These are phyloP conservation scores for Suillus placidus DNA, from an alignment of 768 basidiomycete genomes.

Conservation along the genomic window DNA sequence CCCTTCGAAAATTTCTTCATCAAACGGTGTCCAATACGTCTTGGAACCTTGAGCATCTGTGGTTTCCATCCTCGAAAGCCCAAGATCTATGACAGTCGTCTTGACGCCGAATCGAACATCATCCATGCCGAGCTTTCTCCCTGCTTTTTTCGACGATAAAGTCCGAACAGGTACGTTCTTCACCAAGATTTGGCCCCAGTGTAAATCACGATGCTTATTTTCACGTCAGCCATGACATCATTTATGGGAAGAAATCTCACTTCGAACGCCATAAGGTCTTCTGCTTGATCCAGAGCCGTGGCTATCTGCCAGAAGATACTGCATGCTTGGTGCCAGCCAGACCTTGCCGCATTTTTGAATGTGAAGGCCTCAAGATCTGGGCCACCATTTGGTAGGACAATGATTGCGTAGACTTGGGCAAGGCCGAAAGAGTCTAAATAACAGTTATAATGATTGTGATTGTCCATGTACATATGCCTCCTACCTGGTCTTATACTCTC, in stretches of 20 bases:
- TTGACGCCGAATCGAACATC: conserved; percentile 64
- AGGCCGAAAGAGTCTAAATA: conserved; percentile 69
- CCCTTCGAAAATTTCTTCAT: conserved; percentile 90
- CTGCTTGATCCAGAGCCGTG: conserved; percentile 75
- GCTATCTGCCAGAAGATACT: conserved; percentile 92
- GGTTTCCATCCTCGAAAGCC: conserved; percentile 82
- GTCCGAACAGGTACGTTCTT: conserved; percentile 48
- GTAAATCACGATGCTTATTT: conserved; percentile 93
- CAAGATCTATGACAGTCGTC: conserved; percentile 92
- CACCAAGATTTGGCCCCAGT: conserved; percentile 95
- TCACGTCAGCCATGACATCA: conserved; percentile 10
- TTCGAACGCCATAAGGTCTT: conserved; percentile 83
- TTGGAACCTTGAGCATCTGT: conserved; percentile 48
- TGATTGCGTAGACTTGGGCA: conserved; percentile 84
- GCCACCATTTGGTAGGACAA: conserved; percentile 89
- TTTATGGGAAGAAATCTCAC: conserved; percentile 44
- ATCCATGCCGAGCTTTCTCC: conserved; percentile 58
- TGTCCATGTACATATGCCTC: conserved; percentile 18
- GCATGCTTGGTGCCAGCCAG: conserved; percentile 85
- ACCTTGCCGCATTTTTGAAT: conserved; percentile 58
- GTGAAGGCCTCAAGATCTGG: conserved; percentile 86
- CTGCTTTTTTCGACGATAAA: conserved; percentile 38
- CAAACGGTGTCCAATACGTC: conserved; percentile 78
- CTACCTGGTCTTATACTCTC: conserved; percentile 86
- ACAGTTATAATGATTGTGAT: conserved; percentile 14